Evolutionary conservation across 768 basidiomycete species (phyloP), one percentile per base, ranked within the genome.

Genomic region (Sporobolomyces phaffii): DNA sequence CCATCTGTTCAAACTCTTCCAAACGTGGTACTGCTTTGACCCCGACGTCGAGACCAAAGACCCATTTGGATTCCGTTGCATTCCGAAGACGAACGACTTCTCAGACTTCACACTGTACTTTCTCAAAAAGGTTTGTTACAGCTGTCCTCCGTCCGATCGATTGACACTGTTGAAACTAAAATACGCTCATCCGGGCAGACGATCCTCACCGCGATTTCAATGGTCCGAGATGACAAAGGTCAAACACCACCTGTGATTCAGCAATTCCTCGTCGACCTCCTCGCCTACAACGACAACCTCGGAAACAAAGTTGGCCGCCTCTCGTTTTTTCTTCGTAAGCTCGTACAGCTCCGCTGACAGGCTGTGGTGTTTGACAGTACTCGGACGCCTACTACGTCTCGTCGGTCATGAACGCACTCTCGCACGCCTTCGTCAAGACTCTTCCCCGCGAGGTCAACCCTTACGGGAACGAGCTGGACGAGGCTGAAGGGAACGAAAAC

Each of bases 61-160:
- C 69, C 81, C 92, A 9, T 93, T 94, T 77, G 81, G 81, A 10
- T 89, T 91, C 76, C 88, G 85, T 44, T 92, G 89, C 77, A 89
- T 93, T n/a, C 93, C 93, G 2, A 87, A 89, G 72, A 90, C 93
- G 20, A 98, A 97, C 75, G 88, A 96, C 73, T 98, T 98, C 77
- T 84, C 86, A 62, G 90, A 96, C 72, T 79, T 96, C 34, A 79
- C 91, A 0, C 90, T 96, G 72, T 97, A 98, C 77, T 93, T 96
- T 73, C 88, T 98, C 31, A 87, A 90, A 72, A 94, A 94, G 84
- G 94, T 89, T 65, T 60, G 82, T 75, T 2, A 24, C 53, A n/a
- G 26, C 15, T n/a, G 34, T 33, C 36, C 13, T 18, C 13, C 6
- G 28, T 58, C 17, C 47, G 14, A 22, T 28, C 13, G 7, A 0